Evolutionary conservation across 1,284 basidiomycete genomes (phyloP).

Genomic region (Phaffia rhodozyma): DNA sequence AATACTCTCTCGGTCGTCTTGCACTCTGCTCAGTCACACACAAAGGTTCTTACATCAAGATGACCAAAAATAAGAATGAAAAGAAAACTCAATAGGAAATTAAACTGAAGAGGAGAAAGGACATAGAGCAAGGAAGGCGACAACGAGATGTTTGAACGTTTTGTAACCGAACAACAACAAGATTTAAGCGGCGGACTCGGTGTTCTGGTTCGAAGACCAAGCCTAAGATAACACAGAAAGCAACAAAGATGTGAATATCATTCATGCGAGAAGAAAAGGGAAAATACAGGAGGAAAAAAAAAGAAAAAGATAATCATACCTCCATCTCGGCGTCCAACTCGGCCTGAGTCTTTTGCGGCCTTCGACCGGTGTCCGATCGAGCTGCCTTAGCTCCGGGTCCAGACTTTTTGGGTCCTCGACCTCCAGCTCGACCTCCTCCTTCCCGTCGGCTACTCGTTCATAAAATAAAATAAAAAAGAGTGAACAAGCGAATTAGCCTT

Average conservation of each 20-base stretch:
- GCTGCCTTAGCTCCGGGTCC: conserved; percentile 30
- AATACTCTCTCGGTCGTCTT: too few species aligned
- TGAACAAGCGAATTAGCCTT: not conserved
- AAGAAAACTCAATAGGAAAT: too few species aligned
- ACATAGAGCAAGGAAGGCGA: too few species aligned
- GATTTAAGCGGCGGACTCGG: too few species aligned
- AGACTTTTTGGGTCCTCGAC: conserved; percentile 38
- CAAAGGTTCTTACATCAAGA: too few species aligned
- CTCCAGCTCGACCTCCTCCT: conserved; percentile 37
- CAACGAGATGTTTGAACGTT: too few species aligned
- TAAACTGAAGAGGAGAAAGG: too few species aligned
- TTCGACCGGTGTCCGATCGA: conserved; percentile 30
- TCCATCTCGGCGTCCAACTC: conserved; percentile 52
- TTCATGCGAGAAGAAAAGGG: not conserved
- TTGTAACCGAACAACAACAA: too few species aligned
- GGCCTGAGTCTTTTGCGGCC: conserved; percentile 43
- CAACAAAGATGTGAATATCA: not conserved
- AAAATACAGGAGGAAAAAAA: not conserved
- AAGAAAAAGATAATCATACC: conserved; percentile 43
- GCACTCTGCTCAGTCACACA: too few species aligned
- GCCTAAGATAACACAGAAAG: not conserved
- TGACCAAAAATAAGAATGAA: too few species aligned
- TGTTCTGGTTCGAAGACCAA: too few species aligned
- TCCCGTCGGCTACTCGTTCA: conserved; percentile 19
- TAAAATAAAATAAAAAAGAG: not conserved